Base-by-base conservation (phyloP, 2,329 filamentous ascomycete genomes). In the Zymoseptoria ardabiliae region DNA sequence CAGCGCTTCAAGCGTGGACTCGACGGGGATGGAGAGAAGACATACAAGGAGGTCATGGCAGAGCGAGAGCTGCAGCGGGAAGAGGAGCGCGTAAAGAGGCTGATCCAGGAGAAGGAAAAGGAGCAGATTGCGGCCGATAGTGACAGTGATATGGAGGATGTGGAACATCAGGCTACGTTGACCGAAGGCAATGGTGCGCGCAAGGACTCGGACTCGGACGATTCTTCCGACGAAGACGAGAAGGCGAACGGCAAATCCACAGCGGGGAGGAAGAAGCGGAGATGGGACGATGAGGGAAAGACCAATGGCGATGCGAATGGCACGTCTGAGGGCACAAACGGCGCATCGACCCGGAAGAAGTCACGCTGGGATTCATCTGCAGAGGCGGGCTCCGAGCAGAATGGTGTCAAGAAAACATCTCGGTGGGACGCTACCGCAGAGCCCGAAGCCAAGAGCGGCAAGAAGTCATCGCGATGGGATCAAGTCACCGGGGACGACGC, bases 11-110 rank as follows among this genome's bases (percentile, higher is more conserved):
- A 96, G 73, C 91, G 94, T 62, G 86, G 85, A 56, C 81, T 97
- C 63, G 94, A 91, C 21, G 72, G 84, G 82, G 53, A 86, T 22
- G 79, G 82, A 25, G 87, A 91, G 66, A 81, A 89, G 62, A 93
- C 85, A 61, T 99, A 97, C 73, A 85, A 89, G 67, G 90, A 96
- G 65, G 82, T 95, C 56, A 97, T 99, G 93, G 88, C 90, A 66
- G 81, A 87, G 66, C 88, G 91, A 57, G 93, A 99, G 67, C 76
- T 97, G 9, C 93, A 99, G 76, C 85, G 91, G 65, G 94, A 99
- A 77, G 94, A 99, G 76, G 90, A 93, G 69, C 85, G 93, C 63
- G 88, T 99, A 41, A 82, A 83, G 67, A 87, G 84, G 69, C 81
- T 90, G 56, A 94, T 99, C 63, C 85, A 89, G 66, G 88, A 94